Base-by-base conservation (phyloP, 345 rosid species). In the Eucalyptus globulus region DNA sequence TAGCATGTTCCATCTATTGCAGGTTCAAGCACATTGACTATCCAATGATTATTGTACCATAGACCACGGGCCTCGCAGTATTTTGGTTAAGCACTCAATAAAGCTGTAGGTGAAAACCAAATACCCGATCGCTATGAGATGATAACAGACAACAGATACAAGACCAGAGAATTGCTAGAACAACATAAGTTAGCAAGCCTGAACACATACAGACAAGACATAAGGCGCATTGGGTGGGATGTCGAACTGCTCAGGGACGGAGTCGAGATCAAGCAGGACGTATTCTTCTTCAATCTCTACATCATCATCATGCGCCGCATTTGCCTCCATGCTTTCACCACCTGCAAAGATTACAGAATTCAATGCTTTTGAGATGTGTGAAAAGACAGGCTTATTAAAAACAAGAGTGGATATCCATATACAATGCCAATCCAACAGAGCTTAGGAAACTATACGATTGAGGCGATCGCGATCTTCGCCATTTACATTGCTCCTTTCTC, bases 191-290 rank as follows among this genome's bases (percentile, higher is more conserved):
- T 21, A 1, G 58, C n/a, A 40, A 65, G 34, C 49, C 15, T 44
- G 87, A 60, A 45, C 8, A 87, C 95, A 31, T 91, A 95, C 96
- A 21, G 96, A 90, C 14, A 95, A 90, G 87, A 91, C 89, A 80
- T 94, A 95, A 13, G 96, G 93, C 1, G 95, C 92, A 85, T 94
- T 89, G 43, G 95, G 92, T 3, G 93, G 93, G 60, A 95, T 90
- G 54, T 93, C 92, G 67, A 95, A 62, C 81, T 89, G 88, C 11
- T 91, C 94, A 37, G 90, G 88, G 76, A 95, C 91, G 45, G 88
- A 91, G 88, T 93, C 94, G 53, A 95, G 92, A 91, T 95, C 97
- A 80, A 95, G 95, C 86, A 95, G 80, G 43, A 94, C 91, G 87
- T 91, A 93, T 89, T 93, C 97, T 88, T 92, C 94, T 60, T 91